Base-by-base conservation (phyloP, 345 rosid genomes). In the Salix exigua region DNA sequence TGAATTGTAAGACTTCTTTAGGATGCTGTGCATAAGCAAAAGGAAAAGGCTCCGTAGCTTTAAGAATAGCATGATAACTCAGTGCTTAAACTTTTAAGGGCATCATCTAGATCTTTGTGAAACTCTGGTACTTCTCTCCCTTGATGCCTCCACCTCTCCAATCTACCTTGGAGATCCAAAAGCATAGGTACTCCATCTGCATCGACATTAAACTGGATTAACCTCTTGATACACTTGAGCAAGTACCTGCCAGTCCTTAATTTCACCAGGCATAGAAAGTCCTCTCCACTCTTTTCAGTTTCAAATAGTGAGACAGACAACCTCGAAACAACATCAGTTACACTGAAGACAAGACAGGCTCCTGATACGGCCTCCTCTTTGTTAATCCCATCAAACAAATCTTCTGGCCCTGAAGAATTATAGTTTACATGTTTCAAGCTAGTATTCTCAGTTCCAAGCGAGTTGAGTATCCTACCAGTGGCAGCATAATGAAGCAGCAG, bases 401-500 rank as follows among this genome's bases (percentile, higher is more conserved):
- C 75, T 51, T 71, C 75, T 63, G 68, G 70, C 31, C 71, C 46
- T 50, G 62, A 79, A 78, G 67, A 73, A 30, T 65, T 60, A 46
- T 66, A 48, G 71, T 81, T 76, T 33, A 18, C 68, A 75, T 83
- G 83, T 65, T 80, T 87, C 38, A 16, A 64, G 78, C 86, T 81
- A 1, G 19, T 53, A 75, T 33, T 26, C 48, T 67, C 50, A 14
- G 74, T 55, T 80, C 74, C 81, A 58, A 74, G 77, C 12, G 51
- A 74, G 70, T 68, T 58, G 25, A 79, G 66, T 55, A 82, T 68
- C 71, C 79, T 84, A 53, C 94, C 96, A 77, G 92, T 88, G 58
- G 93, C 86, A 64, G 86, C 91, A 78, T 86, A 91, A 78, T 91
- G 94, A 83, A 94, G 79, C 50, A 94, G 76, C 73, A 88, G 69